Conservation (phyloP, 164 flowering plant genomes). For the Chimonanthus praecox region DNA sequence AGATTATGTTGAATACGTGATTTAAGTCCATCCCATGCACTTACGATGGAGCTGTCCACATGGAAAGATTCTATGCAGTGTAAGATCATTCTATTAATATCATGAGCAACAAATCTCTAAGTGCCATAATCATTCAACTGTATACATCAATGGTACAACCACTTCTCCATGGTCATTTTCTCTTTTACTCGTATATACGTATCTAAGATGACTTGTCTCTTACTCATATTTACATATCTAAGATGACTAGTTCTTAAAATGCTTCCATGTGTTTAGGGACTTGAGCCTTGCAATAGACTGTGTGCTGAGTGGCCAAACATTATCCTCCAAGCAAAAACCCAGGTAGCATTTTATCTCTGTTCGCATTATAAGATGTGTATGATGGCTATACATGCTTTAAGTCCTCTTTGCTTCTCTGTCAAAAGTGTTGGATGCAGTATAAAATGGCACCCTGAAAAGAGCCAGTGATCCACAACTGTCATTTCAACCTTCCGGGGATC, state of each 20-base stretch:
- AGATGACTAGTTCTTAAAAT: neutral
- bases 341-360: slow-evolving; percentile 36
- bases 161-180: neutral
- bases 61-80: no score
- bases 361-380: neutral
- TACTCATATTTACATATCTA: neutral
- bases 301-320: slow-evolving; percentile 70
- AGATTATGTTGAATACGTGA: no score
- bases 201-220: neutral
- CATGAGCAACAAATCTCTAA: no score
- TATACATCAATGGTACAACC: neutral
- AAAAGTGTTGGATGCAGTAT: slow-evolving; percentile 92
- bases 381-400: slow-evolving; percentile 6
- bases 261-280: slow-evolving; percentile 46
- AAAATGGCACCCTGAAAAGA: slow-evolving; percentile 78
- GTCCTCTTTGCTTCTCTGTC: slow-evolving; percentile 7
- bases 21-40: no score
- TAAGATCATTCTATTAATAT: no score
- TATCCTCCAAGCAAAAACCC: slow-evolving; percentile 59
- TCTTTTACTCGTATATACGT: neutral
- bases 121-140: neutral
- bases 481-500: neutral
- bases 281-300: slow-evolving; percentile 70
- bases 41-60: no score
- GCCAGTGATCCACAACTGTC: slow-evolving; percentile 10